Evolutionary conservation across 257 asterid species (phyloP).

Genomic region (Ilex asprella): DNA sequence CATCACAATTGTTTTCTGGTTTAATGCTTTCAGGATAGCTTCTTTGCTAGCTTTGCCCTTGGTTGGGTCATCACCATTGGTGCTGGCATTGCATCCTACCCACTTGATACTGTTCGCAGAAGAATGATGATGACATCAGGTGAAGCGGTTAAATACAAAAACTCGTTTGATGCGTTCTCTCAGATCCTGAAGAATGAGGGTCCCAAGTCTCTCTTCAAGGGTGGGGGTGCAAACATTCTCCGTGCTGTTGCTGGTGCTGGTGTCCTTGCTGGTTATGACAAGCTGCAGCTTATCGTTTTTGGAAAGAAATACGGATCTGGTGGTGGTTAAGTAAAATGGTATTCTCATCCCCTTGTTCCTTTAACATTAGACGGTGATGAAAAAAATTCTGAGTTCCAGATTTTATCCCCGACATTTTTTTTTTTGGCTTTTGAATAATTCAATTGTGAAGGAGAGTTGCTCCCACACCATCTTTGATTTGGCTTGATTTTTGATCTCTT

Average conservation of each 20-base stretch:
- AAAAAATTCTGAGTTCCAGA: too few relatives aligned
- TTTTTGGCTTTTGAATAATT: too few relatives aligned
- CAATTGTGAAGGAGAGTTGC: too few relatives aligned
- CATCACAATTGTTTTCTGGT: too few relatives aligned
- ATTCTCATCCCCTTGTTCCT: too few relatives aligned
- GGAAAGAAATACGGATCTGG: conserved; percentile 43
- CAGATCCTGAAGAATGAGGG: conserved; percentile 41
- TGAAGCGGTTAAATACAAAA: conserved; percentile 41
- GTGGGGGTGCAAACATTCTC: conserved; percentile 39
- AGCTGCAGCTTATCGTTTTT: conserved; percentile 25
- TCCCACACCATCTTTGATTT: too few relatives aligned
- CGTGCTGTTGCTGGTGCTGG: conserved; percentile 43
- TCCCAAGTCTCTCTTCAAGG: conserved; percentile 37
- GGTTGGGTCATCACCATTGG: conserved; percentile 40
- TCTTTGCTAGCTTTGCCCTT: conserved; percentile 38
- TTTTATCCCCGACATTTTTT: too few relatives aligned
- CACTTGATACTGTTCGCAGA: conserved; percentile 38
- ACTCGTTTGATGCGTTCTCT: conserved; percentile 32
- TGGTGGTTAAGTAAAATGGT: conserved; percentile 10
- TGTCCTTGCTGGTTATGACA: conserved; percentile 40
- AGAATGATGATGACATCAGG: conserved; percentile 50
- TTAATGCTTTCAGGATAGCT: conserved; percentile 25
- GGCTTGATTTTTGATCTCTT: too few relatives aligned
- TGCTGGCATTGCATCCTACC: conserved; percentile 41
- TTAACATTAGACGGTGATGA: too few relatives aligned